Base-by-base conservation (phyloP, 2,329 filamentous ascomycete species). In the Colletotrichum spaethianum region DNA sequence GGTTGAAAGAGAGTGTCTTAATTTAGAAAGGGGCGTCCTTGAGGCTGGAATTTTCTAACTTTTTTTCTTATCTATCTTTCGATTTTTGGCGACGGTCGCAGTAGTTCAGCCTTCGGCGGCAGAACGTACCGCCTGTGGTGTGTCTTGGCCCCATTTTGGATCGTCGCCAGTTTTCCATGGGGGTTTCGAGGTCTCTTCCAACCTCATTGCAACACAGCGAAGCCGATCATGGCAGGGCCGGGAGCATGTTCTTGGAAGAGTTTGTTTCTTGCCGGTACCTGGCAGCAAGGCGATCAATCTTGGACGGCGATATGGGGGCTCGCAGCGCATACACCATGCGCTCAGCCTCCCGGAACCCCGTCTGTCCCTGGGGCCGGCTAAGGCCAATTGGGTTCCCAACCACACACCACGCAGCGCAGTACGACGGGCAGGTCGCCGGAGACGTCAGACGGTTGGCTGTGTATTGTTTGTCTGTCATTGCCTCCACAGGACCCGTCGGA, bases 1-100 rank as follows among this genome's bases (percentile, higher is more conserved):
- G 52, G 20, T 18, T n/a, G n/a, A 36, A 7, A 36, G 16, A 12
- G 33, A 12, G 52, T 28, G 44, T 16, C 68, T 67, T 71, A 57
- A 56, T 71, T 71, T 67, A 68, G 63, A 67, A 62, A 42, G 20
- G 36, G 62, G 26, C 36, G 42, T 7, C 23, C 16, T 28, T 20
- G 53, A 65, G 31, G 11, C 20, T 42, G 36, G 36, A 44, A 36
- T 36, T 36, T n/a, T n/a, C n/a, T n/a, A n/a, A n/a, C n/a, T n/a
- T n/a, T n/a, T n/a, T n/a, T n/a, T n/a, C n/a, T n/a, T n/a, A n/a
- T n/a, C n/a, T n/a, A n/a, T n/a, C n/a, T n/a, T n/a, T 36, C 8
- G 33, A 11, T 7, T 4, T 36, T 36, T 5, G 33, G 33, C 33
- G 56, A n/a, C 31, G 57, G 57, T 7, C n/a, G 33, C 33, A 50